Percentiles rank a stretch among this genome's conserved stretches.
Evolutionary conservation across 495 filamentous ascomycete genomes (phyloP).

Genomic region (Aspergillus cristatus): DNA sequence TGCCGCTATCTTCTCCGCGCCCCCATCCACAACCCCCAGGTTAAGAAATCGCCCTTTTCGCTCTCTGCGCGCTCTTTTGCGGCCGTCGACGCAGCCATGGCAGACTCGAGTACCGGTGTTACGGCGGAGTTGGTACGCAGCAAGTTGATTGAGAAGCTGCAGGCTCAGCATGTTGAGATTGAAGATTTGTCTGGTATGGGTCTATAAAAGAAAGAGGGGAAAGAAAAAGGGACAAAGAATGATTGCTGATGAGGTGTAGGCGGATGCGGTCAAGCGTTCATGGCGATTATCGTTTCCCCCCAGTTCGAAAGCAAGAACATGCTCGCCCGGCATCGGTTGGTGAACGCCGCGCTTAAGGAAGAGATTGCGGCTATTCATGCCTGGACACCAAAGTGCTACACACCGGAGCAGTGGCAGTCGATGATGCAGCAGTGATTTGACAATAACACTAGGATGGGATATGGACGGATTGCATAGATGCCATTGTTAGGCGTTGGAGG

Average conservation of each 20-base stretch:
- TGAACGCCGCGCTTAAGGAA: constrained; percentile 78
- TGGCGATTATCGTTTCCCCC: constrained; percentile 82
- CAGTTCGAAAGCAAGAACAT: constrained; percentile 80
- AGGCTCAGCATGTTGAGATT: constrained; percentile 81
- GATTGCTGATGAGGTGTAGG: constrained; percentile 39
- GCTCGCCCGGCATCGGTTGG: constrained; percentile 79
- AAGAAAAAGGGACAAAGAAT: too few species aligned
- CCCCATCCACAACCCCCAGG: constrained; percentile 7
- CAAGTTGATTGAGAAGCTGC: constrained; percentile 62
- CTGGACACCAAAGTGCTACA: constrained; percentile 97
- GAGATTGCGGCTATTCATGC: constrained; percentile 95
- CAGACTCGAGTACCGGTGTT: constrained; percentile 50
- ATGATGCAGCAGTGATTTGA: constrained; percentile 38
- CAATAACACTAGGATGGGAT: neutral
- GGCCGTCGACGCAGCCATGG: constrained; percentile 36
- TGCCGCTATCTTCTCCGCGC: constrained; percentile 34
- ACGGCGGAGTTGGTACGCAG: constrained; percentile 58
- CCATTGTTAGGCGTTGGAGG: too few species aligned
- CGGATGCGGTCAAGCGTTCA: constrained; percentile 93
- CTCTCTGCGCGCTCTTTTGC: constrained; percentile 32
- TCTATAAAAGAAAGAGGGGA: neutral
- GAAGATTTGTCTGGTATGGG: constrained; percentile 80
- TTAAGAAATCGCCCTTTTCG: constrained; percentile 24
- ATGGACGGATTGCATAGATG: too few species aligned
- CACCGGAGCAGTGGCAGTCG: constrained; percentile 85